Evolutionary conservation across 2,329 filamentous ascomycete genomes (phyloP).

Genomic region (Pseudocercospora pini-densiflorae): DNA sequence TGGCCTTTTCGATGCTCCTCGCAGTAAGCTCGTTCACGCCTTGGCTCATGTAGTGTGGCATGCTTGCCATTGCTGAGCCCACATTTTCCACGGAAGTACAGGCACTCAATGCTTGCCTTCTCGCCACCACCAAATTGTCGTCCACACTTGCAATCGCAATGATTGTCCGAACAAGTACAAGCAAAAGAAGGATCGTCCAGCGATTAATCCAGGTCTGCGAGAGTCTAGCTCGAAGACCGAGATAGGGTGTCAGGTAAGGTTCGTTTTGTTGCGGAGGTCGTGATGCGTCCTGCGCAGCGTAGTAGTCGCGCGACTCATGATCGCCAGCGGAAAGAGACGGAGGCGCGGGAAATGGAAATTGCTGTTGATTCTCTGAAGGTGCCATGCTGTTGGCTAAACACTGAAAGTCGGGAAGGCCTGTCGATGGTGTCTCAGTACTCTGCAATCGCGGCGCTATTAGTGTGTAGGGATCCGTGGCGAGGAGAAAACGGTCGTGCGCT

Average conservation of each 20-base stretch:
- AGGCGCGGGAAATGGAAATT: constrained; percentile 59
- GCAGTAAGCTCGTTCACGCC: constrained; percentile 89
- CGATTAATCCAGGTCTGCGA: constrained; percentile 98
- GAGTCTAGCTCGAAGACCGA: constrained; percentile 83
- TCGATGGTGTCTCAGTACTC: constrained; percentile 17
- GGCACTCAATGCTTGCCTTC: constrained; percentile 80
- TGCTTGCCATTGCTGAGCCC: constrained; percentile 94
- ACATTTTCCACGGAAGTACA: constrained; percentile 92
- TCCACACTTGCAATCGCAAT: constrained; percentile 75
- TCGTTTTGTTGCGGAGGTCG: constrained; percentile 65
- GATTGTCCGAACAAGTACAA: constrained; percentile 81
- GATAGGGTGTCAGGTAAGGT: constrained; percentile 82
- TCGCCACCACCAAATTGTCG: constrained; percentile 74
- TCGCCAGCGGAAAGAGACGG: constrained; percentile 64
- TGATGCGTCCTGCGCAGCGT: constrained; percentile 59
- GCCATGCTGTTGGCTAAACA: constrained; percentile 45
- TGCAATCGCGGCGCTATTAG: not conserved
- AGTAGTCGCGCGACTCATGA: constrained; percentile 66
- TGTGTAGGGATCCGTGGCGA: not conserved
- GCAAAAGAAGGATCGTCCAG: constrained; percentile 88
- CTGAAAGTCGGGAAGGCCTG: constrained; percentile 37
- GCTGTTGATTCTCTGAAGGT: constrained; percentile 58
- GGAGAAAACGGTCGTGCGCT: not conserved
- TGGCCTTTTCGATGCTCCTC: constrained; percentile 76
- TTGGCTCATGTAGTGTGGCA: constrained; percentile 91